These are phyloP conservation scores for Diospyros lotus DNA, from an alignment of 148 eudicot genomes.

Conservation along the genomic window DNA sequence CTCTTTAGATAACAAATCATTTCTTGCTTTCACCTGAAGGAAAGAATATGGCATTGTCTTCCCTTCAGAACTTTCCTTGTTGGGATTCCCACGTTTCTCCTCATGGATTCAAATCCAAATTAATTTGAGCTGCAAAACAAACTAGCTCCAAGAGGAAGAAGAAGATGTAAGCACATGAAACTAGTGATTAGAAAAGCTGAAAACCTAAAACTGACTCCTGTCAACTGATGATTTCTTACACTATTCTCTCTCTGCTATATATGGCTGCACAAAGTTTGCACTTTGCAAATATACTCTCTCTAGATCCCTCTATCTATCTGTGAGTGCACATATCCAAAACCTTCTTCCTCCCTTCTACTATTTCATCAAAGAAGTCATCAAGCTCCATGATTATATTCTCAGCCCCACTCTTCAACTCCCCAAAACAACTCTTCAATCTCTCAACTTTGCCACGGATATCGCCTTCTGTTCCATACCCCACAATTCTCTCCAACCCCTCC, in stretches of 20 bases:
- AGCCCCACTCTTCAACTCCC: conserved; percentile 39
- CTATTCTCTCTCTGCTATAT: conserved; percentile 2
- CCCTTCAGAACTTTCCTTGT: background rate
- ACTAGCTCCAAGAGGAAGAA: conserved; percentile 4
- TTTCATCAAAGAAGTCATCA: conserved; percentile 66
- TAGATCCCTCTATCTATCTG: conserved; percentile 19
- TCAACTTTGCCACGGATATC: conserved; percentile 34
- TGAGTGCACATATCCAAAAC: conserved; percentile 48
- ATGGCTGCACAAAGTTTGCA: conserved; percentile 1
- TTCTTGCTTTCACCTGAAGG: conserved; percentile 29
- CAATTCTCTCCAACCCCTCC: conserved; percentile 15
- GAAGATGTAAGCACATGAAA: conserved; percentile 2
- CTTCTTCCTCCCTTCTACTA: conserved; percentile 58
- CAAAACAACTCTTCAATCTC: conserved; percentile 33
- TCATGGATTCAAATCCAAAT: background rate
- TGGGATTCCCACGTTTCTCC: background rate
- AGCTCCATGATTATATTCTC: conserved; percentile 42
- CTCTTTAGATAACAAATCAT: conserved; percentile 15
- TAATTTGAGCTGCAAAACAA: background rate
- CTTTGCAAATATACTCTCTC: background rate
- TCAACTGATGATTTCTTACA: conserved; percentile 1
- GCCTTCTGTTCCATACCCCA: conserved; percentile 21
- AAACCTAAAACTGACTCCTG: background rate
- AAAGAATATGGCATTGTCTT: conserved; percentile 32
- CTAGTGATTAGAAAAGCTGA: background rate